Evolutionary conservation across 345 rosid species (phyloP).

Genomic region (Eucalyptus pauciflora): DNA sequence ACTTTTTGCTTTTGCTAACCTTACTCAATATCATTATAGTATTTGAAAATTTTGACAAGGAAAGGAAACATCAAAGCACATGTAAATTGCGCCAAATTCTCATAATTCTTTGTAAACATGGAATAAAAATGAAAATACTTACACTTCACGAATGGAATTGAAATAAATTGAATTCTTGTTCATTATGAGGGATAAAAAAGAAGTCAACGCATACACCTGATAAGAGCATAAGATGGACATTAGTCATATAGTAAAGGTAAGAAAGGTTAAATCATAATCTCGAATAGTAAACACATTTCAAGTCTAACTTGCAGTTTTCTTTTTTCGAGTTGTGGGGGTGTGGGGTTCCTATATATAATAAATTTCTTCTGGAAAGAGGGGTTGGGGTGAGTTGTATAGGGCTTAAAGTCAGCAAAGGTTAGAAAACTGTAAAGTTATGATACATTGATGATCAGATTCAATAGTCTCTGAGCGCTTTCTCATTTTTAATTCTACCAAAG

Average conservation of each 20-base stretch:
- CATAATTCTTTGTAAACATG: not conserved
- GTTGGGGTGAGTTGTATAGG: not conserved
- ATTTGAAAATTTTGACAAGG: not conserved
- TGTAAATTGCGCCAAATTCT: not conserved
- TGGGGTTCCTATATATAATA: not conserved
- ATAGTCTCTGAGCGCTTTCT: not conserved
- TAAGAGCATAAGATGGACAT: not conserved
- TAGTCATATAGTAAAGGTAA: not conserved
- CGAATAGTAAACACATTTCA: not conserved
- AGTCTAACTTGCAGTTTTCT: not conserved
- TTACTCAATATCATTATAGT: not conserved
- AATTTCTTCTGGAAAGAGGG: not conserved
- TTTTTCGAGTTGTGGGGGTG: not conserved
- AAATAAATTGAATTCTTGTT: slow-evolving; percentile 72
- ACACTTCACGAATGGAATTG: slow-evolving; percentile 96
- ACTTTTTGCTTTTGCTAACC: not conserved
- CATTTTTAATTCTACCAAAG: not conserved
- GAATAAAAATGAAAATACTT: slow-evolving; percentile 14
- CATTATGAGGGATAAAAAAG: slow-evolving; percentile 70
- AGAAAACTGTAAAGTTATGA: not conserved
- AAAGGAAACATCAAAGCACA: not conserved
- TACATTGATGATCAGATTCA: not conserved
- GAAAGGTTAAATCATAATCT: not conserved
- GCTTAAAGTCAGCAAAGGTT: not conserved
- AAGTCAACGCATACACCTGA: slow-evolving; percentile 90